Evolutionary conservation across 306 rosid species (phyloP), one percentile per base, ranked within the genome.

Genomic region (Cucurbita moschata): DNA sequence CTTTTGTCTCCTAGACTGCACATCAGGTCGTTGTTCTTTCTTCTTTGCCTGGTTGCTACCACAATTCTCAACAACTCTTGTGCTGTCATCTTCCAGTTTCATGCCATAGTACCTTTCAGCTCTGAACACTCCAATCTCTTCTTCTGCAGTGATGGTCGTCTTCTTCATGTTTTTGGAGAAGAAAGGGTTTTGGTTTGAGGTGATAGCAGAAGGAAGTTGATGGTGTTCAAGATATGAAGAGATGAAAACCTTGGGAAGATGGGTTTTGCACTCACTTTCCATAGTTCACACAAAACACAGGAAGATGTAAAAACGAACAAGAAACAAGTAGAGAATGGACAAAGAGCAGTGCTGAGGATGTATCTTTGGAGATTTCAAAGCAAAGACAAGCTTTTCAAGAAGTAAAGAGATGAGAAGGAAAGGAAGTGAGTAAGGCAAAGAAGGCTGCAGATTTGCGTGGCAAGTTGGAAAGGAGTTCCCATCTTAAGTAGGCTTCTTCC

Each of bases 41-140:
- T 74, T 77, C 51, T 60, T 56, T n/a, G 21, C 49, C 52, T 56
- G 59, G 8, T 70, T 53, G 30, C 43, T 30, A 16, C 72, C 59
- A 54, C 44, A 23, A 72, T 49, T 46, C 42, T 74, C 79, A 73
- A 37, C 50, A 54, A 49, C 73, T 43, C n/a, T 65, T 0, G 71
- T 58, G 43, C 35, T 57, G n/a, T 59, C 75, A 39, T 79, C 75
- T 67, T 63, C 76, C 49, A 77, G 53, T 52, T 37, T 37, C 83
- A 76, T 78, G 77, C 76, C 81, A 84, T 79, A 85, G 76, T 85
- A 82, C 71, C 74, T 79, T 63, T 85, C 84, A 39, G 86, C 88
- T 8, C 84, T 82, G n/a, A 85, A 82, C 40, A 82, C 88, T 51
- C 88, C 40, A 61, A 78, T 80, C 55, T 82, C 88, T 16, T 74